Evolutionary conservation across 129 eudicot species (phyloP).

Genomic region (Chrysanthemum lavandulifolium): DNA sequence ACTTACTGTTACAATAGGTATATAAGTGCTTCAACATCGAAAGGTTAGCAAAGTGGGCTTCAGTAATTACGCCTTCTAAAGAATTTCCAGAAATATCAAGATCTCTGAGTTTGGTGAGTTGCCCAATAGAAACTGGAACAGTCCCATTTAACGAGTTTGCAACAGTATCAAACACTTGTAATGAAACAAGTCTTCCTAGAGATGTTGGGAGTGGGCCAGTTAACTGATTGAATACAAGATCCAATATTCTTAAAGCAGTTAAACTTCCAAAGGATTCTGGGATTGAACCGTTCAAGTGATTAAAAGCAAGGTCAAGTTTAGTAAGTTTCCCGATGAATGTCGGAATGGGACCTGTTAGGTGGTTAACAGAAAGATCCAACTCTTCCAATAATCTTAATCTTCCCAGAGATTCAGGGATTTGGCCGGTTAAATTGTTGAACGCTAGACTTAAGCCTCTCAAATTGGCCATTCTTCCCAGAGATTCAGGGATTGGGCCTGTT

Average conservation of each 20-base stretch:
- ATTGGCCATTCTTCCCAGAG: neutral
- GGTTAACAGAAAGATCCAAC: neutral
- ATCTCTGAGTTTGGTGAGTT: neutral
- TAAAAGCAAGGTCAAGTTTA: neutral
- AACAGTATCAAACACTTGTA: no score
- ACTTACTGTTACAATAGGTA: neutral
- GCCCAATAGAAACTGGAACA: neutral
- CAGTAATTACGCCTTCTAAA: slow-evolving; percentile 22
- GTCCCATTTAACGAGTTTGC: no score
- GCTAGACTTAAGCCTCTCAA: neutral
- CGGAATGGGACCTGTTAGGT: neutral
- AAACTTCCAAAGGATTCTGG: neutral
- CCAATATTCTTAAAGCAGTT: no score
- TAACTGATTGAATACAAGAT: no score
- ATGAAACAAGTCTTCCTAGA: no score
- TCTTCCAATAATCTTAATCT: neutral
- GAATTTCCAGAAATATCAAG: neutral
- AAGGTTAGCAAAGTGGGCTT: slow-evolving; percentile 9
- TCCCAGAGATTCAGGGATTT: neutral
- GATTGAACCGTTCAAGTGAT: neutral
- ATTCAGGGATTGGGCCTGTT: neutral
- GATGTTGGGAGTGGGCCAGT: no score
- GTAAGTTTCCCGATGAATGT: neutral
- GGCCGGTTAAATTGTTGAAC: no score
- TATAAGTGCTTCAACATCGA: neutral